Percentiles rank a stretch among this genome's conserved stretches.
Conservation (phyloP, 306 rosid genomes). For the Lathyrus tuberosus region DNA sequence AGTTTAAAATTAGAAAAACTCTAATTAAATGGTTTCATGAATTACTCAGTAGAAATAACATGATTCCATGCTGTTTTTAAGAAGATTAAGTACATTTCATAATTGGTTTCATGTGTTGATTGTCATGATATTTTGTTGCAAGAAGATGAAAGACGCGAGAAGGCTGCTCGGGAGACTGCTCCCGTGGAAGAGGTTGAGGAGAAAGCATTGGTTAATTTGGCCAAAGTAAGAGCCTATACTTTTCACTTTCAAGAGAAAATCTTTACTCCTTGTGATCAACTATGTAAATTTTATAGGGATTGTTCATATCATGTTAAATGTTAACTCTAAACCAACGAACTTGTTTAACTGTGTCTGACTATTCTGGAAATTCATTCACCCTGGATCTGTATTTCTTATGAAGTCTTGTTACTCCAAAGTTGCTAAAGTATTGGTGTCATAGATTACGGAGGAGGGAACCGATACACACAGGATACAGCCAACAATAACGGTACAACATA, state of each 20-base stretch:
- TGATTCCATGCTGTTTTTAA: conserved; percentile 13
- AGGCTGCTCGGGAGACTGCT: conserved; percentile 81
- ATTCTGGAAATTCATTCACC: conserved; percentile 27
- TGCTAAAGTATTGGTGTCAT: neutral
- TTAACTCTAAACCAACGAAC: neutral
- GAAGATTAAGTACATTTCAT: conserved; percentile 4
- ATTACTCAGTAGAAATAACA: neutral
- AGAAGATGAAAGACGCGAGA: conserved; percentile 68
- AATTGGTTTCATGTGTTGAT: conserved; percentile 26
- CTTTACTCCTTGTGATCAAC: neutral
- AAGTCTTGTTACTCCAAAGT: neutral
- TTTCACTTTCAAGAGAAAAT: conserved; percentile 15
- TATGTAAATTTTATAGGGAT: conserved; percentile 8
- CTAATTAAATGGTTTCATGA: neutral
- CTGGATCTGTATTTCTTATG: conserved; percentile 13
- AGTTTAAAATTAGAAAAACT: conserved; percentile 16
- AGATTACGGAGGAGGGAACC: no score
- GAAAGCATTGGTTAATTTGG: conserved; percentile 81
- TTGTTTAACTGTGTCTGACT: conserved; percentile 3
- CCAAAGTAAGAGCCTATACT: conserved; percentile 59
- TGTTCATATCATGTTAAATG: neutral
- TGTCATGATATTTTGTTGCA: conserved; percentile 54
- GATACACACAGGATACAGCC: no score
- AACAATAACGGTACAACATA: no score
- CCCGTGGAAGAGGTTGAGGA: conserved; percentile 83